These are phyloP conservation scores for Hypoxylon crocopeplum DNA, from an alignment of 495 filamentous ascomycete genomes.

Conservation along the genomic window DNA sequence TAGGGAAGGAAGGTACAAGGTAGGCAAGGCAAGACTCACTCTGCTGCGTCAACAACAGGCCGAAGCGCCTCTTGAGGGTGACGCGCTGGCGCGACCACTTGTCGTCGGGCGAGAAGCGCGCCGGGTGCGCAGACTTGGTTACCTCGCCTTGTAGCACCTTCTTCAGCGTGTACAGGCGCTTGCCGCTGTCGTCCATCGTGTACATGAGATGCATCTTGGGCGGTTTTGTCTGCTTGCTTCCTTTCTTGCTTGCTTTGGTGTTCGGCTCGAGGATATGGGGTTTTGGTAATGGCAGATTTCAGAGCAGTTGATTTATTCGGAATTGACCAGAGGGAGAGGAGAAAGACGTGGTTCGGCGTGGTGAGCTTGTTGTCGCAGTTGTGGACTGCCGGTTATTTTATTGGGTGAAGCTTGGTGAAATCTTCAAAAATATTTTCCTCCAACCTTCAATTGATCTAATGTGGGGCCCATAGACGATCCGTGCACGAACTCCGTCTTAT, in stretches of 20 bases:
- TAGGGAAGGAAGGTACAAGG: background rate
- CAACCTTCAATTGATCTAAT: too few relatives aligned
- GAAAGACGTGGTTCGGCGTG: too few relatives aligned
- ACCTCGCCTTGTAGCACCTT: conserved; percentile 79
- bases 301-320: background rate
- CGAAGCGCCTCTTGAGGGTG: conserved; percentile 90
- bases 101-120: conserved; percentile 96
- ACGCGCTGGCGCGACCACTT: conserved; percentile 95
- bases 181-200: conserved; percentile 76
- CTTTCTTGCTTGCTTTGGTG: background rate
- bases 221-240: background rate
- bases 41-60: conserved; percentile 84
- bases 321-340: too few relatives aligned
- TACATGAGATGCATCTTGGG: conserved; percentile 83
- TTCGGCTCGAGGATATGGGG: background rate
- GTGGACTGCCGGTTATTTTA: too few relatives aligned
- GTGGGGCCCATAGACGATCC: too few relatives aligned
- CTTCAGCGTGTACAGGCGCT: conserved; percentile 88
- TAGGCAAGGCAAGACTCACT: conserved; percentile 60
- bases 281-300: background rate
- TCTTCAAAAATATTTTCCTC: too few relatives aligned
- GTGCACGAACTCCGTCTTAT: too few relatives aligned
- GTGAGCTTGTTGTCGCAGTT: too few relatives aligned
- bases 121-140: conserved; percentile 95
- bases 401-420: too few relatives aligned